Conservation (phyloP, 208 protist species). For the Acanthamoeba triangularis region DNA sequence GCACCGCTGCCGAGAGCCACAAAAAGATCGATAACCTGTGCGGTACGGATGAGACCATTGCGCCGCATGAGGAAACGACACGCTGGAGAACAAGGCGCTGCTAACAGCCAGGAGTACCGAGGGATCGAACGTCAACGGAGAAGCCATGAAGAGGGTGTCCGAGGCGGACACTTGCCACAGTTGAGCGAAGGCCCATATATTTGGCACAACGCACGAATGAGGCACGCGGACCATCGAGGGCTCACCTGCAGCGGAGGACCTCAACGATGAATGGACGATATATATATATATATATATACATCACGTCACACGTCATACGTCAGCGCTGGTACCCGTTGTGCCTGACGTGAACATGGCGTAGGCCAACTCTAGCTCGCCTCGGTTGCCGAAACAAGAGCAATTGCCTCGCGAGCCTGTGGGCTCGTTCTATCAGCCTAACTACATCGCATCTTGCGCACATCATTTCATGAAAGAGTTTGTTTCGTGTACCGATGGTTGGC, state of each 20-base stretch:
- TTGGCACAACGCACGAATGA: background rate
- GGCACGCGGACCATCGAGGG: background rate
- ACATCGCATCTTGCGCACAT: background rate
- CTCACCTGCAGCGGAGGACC: background rate
- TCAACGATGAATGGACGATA: background rate
- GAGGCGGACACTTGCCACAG: background rate
- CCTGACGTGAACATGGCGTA: slow-evolving; percentile 23
- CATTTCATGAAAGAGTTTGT: background rate
- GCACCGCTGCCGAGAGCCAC: background rate
- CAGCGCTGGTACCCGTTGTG: background rate
- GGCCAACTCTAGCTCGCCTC: background rate
- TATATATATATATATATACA: too few relatives aligned
- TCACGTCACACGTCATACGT: too few relatives aligned
- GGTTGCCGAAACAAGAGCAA: background rate
- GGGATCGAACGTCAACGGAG: slow-evolving; percentile 17
- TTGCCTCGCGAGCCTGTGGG: background rate
- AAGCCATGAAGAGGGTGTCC: slow-evolving; percentile 35
- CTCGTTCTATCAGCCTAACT: too few relatives aligned
- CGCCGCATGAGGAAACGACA: background rate
- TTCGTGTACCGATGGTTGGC: background rate
- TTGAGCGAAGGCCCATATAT: background rate
- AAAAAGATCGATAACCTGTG: slow-evolving; percentile 1
- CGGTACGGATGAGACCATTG: background rate
- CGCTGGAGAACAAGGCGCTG: too few relatives aligned
- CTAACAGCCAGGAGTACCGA: too few relatives aligned